Percentiles rank a stretch among this genome's conserved stretches.
phyloP scores from a whole-genome alignment of 2,329 filamentous ascomycete genomes.

The Colletotrichum acutatum region DNA sequence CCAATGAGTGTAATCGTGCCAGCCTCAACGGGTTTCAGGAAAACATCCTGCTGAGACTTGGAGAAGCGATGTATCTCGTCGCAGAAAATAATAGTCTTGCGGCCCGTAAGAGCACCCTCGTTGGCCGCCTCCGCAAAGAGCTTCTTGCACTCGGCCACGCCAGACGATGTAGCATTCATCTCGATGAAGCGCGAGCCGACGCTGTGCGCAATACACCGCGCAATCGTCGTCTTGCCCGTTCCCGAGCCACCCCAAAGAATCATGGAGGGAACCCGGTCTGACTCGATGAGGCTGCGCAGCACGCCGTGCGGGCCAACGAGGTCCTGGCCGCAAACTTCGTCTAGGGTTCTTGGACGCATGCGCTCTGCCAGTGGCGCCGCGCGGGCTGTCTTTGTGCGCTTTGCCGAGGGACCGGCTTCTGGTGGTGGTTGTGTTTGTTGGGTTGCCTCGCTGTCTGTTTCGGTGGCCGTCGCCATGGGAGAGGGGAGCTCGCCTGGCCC shows the following conservation, averaged over 20 bases:
- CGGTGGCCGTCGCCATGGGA: neutral
- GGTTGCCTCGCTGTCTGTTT: conserved; percentile 24
- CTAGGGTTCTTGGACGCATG: conserved; percentile 86
- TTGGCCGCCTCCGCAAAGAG: conserved; percentile 86
- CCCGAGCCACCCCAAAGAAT: conserved; percentile 89
- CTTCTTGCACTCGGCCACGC: conserved; percentile 92
- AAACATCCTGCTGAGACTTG: conserved; percentile 94
- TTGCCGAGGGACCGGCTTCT: conserved; percentile 56
- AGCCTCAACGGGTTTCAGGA: conserved; percentile 89
- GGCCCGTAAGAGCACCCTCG: conserved; percentile 82
- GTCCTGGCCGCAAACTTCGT: conserved; percentile 91
- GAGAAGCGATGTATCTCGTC: conserved; percentile 96
- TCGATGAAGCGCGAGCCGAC: conserved; percentile 91
- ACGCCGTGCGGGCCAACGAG: conserved; percentile 88
- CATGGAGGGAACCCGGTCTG: conserved; percentile 90
- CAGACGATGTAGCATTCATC: conserved; percentile 91
- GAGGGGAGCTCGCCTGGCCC: conserved; percentile 53
- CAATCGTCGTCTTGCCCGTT: conserved; percentile 92
- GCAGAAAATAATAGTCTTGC: conserved; percentile 96
- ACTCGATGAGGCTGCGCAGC: conserved; percentile 85
- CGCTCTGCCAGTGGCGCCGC: conserved; percentile 90
- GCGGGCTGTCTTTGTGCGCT: conserved; percentile 76
- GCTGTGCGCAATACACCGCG: conserved; percentile 85
- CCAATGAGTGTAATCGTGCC: conserved; percentile 93
- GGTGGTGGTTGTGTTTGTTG: neutral